phyloP scores from a whole-genome alignment of 1,284 basidiomycete species.

The Meira nashicola region DNA sequence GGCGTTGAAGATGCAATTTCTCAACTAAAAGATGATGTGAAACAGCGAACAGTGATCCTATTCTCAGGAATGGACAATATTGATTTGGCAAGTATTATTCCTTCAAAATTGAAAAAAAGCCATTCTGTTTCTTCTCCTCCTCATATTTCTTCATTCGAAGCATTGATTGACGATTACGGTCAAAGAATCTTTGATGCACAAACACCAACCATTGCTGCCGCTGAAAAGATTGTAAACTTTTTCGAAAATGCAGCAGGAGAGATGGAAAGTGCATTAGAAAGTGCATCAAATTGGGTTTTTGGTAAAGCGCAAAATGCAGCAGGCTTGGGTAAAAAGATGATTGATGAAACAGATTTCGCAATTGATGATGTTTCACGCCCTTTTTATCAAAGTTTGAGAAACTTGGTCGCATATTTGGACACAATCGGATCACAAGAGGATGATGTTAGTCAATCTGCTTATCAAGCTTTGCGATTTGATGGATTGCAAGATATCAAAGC shows the following conservation, averaged over 20 bases:
- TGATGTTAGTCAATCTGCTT: constrained; percentile 14
- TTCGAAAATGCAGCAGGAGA: constrained; percentile 21
- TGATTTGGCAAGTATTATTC: constrained; percentile 25
- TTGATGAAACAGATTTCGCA: constrained; percentile 1
- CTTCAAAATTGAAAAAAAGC: constrained; percentile 18
- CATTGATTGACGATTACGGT: constrained; percentile 27
- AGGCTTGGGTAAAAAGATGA: not conserved
- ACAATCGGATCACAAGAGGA: not conserved
- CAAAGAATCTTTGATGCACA: constrained; percentile 17
- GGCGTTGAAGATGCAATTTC: too few species aligned
- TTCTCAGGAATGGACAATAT: constrained; percentile 27
- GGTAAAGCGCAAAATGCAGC: constrained; percentile 8
- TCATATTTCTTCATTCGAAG: constrained; percentile 24
- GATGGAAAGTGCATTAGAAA: constrained; percentile 14
- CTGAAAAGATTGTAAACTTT: constrained; percentile 15
- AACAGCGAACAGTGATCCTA: constrained; percentile 17
- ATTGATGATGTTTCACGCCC: constrained; percentile 17
- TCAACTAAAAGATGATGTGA: too few species aligned
- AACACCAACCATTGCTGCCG: constrained; percentile 19
- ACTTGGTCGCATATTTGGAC: constrained; percentile 20
- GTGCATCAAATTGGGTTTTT: constrained; percentile 13
- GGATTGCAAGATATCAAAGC: constrained; percentile 24
- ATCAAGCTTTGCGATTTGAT: constrained; percentile 30
- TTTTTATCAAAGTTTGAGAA: constrained; percentile 22
- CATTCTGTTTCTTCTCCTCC: constrained; percentile 23